Percentiles rank a stretch among this genome's conserved stretches.
Conservation (phyloP, 192 early-diverging fungal genomes). For the Piromyces sp. region DNA sequence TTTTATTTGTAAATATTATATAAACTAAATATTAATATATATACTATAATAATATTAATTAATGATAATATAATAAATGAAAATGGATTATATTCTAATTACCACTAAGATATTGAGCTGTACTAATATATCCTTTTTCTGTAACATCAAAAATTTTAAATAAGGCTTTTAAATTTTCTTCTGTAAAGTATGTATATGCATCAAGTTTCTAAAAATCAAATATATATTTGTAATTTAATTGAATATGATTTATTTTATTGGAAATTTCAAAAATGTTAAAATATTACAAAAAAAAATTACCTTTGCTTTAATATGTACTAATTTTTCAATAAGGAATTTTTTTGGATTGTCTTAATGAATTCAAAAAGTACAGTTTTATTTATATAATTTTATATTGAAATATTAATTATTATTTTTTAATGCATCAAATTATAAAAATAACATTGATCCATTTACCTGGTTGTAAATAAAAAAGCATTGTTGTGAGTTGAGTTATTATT, state of each 20-base stretch:
- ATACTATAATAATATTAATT: too few relatives aligned
- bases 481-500: not conserved
- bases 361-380: too few relatives aligned
- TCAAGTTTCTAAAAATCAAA: not conserved
- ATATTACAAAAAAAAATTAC: not conserved
- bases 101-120: not conserved
- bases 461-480: not conserved
- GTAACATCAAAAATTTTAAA: not conserved
- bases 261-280: too few relatives aligned
- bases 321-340: not conserved
- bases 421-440: not conserved
- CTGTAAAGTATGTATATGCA: not conserved
- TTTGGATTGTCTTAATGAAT: not conserved
- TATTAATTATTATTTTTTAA: too few relatives aligned
- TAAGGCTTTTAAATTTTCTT: not conserved
- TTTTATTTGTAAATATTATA: too few relatives aligned
- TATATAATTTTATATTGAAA: too few relatives aligned
- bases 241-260: too few relatives aligned
- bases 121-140: not conserved
- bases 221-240: too few relatives aligned
- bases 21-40: too few relatives aligned
- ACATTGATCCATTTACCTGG: not conserved
- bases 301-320: not conserved
- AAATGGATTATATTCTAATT: not conserved
- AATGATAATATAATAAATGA: too few relatives aligned